phyloP scores from a whole-genome alignment of 768 basidiomycete genomes.

The Boletellus sp. region DNA sequence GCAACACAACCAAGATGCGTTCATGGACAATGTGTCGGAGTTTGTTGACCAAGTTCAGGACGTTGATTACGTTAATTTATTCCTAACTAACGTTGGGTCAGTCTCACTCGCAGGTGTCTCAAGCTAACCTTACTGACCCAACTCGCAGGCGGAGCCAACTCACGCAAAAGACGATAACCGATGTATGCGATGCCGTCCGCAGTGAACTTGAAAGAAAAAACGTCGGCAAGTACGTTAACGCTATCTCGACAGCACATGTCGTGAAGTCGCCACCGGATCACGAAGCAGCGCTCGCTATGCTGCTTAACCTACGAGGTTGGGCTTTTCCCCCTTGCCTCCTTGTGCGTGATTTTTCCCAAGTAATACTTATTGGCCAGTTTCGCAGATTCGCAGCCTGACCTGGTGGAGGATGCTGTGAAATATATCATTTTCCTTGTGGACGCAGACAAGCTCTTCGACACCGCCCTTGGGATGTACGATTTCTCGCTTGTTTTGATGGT shows the following conservation, averaged over 20 bases:
- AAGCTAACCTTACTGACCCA: slow-evolving; percentile 1
- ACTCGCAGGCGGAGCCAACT: slow-evolving; percentile 54
- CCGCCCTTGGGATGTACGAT: slow-evolving; percentile 98
- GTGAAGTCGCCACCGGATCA: slow-evolving; percentile 90
- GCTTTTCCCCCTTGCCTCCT: neutral
- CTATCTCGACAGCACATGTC: slow-evolving; percentile 88
- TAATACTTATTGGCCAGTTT: neutral
- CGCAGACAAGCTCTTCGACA: slow-evolving; percentile 86
- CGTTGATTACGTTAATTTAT: slow-evolving; percentile 89
- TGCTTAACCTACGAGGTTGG: slow-evolving; percentile 77
- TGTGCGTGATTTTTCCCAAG: neutral
- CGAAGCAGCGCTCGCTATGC: slow-evolving; percentile 72
- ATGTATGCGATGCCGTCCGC: slow-evolving; percentile 76
- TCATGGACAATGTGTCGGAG: slow-evolving; percentile 54
- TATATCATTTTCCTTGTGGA: slow-evolving; percentile 98
- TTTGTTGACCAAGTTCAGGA: slow-evolving; percentile 87
- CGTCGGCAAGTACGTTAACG: slow-evolving; percentile 79
- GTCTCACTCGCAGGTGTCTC: slow-evolving; percentile 17
- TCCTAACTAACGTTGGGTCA: slow-evolving; percentile 82
- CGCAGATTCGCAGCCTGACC: slow-evolving; percentile 48
- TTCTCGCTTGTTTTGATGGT: slow-evolving; percentile 94
- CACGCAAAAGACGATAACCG: slow-evolving; percentile 54
- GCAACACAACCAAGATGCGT: slow-evolving; percentile 67
- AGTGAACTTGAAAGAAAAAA: slow-evolving; percentile 67
- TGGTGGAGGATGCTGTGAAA: slow-evolving; percentile 95